phyloP scores from a whole-genome alignment of 1,284 basidiomycete species.

The Ceratobasidium theobromae region DNA sequence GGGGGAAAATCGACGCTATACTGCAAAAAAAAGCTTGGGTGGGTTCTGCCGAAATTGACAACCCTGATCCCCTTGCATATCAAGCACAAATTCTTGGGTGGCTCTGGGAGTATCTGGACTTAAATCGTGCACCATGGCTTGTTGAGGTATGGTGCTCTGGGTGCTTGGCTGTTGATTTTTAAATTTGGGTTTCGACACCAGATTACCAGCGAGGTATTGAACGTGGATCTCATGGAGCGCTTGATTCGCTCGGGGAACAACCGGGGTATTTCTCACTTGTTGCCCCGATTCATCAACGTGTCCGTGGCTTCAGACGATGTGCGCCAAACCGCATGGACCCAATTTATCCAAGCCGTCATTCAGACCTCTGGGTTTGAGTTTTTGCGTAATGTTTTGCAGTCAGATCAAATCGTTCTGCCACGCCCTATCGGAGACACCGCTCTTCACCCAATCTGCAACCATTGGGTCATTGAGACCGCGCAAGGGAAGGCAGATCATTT shows the following conservation, averaged over 20 bases:
- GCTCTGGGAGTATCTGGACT: not conserved
- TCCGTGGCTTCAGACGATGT: not conserved
- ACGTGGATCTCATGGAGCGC: not conserved
- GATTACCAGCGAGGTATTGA: not conserved
- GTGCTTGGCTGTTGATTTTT: not conserved
- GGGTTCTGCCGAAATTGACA: not conserved
- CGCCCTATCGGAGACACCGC: not conserved
- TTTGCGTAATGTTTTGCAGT: not conserved
- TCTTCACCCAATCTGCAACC: not conserved
- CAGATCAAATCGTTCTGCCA: not conserved
- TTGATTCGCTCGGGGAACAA: not conserved
- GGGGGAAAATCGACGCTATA: not conserved
- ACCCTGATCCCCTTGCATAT: not conserved
- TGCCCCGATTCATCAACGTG: not conserved
- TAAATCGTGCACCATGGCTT: constrained; percentile 1
- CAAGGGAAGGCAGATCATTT: not conserved
- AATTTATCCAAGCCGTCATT: not conserved
- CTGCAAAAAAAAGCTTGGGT: not conserved
- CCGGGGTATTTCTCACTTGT: not conserved
- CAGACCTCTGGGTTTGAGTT: not conserved
- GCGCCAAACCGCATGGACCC: not conserved
- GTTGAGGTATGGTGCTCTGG: not conserved
- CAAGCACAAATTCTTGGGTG: constrained; percentile 1
- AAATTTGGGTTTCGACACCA: not conserved
- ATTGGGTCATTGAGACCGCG: not conserved